Evolutionary conservation across 2,329 filamentous ascomycete genomes (phyloP).

Genomic region (Pseudocercospora fijiensis): DNA sequence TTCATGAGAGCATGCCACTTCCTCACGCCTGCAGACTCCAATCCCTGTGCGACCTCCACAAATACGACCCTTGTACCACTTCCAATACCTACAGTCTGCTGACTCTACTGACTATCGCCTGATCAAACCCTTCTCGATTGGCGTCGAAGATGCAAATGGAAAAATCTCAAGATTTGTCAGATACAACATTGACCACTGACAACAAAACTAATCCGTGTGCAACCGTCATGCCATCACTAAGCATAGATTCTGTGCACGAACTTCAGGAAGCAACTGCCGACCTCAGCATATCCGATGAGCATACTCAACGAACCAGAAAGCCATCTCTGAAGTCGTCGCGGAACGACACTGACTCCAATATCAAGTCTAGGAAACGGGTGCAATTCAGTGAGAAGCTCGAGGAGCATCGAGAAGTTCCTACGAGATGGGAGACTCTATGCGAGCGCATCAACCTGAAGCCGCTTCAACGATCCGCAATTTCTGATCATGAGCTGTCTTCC

Average conservation of each 20-base stretch:
- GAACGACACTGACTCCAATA: neutral
- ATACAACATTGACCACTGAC: neutral
- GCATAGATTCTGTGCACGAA: constrained; percentile 12
- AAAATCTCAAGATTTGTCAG: neutral
- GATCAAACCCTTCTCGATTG: neutral
- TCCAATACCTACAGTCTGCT: neutral
- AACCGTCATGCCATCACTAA: neutral
- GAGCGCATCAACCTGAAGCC: constrained; percentile 8
- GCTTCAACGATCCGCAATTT: neutral
- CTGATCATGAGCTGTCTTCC: constrained; percentile 11
- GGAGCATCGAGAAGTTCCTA: neutral
- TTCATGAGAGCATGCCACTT: neutral
- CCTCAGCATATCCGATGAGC: neutral
- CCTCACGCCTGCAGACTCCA: neutral
- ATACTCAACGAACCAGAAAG: constrained; percentile 5
- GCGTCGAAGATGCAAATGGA: neutral
- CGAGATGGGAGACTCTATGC: neutral
- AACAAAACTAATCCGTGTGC: neutral
- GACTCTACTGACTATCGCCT: constrained; percentile 4
- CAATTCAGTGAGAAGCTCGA: constrained; percentile 11
- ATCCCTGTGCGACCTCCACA: neutral
- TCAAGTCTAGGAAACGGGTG: constrained; percentile 11
- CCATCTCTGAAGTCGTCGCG: constrained; percentile 11
- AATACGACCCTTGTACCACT: neutral
- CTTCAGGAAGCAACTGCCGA: constrained; percentile 13